Conservation (phyloP, 345 rosid species). For the Psidium friedrichsthalianum region DNA sequence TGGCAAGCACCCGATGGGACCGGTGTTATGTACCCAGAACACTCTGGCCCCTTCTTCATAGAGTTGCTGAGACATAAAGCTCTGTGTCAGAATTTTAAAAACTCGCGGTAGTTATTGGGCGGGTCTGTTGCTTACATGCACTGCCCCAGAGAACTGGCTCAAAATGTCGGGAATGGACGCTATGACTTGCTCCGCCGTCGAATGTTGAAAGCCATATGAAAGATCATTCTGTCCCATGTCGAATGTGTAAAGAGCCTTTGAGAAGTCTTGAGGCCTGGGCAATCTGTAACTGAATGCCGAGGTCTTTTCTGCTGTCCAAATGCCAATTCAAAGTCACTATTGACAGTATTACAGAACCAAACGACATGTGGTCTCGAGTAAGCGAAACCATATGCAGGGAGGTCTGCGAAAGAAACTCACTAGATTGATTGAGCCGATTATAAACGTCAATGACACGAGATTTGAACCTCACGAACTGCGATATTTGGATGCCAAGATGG, state of each 20-base stretch:
- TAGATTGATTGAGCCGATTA: slow-evolving; percentile 9
- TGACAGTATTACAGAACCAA: neutral
- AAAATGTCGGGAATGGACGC: slow-evolving; percentile 50
- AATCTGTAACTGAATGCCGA: neutral
- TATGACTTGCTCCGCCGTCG: slow-evolving; percentile 31
- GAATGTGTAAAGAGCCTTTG: slow-evolving; percentile 56
- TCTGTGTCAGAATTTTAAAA: neutral
- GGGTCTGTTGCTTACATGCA: slow-evolving; percentile 26
- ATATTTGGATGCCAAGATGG: slow-evolving; percentile 53
- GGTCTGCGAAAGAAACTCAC: slow-evolving; percentile 8
- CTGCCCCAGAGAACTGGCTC: slow-evolving; percentile 32
- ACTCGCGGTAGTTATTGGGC: neutral
- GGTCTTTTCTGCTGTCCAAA: slow-evolving; percentile 10
- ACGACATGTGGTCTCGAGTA: neutral
- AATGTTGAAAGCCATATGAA: slow-evolving; percentile 36
- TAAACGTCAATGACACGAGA: slow-evolving; percentile 33
- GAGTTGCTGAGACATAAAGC: slow-evolving; percentile 28
- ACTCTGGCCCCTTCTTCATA: slow-evolving; percentile 67
- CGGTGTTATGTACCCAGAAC: slow-evolving; percentile 78
- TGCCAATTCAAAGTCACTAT: neutral
- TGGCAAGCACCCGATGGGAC: slow-evolving; percentile 80
- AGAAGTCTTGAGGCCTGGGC: slow-evolving; percentile 58
- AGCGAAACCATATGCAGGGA: neutral
- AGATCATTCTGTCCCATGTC: slow-evolving; percentile 88
- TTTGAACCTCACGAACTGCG: slow-evolving; percentile 56